Evolutionary conservation across 805 yeast genomes (phyloP), one percentile per base, ranked within the genome.

Genomic region (Ogataea degrootiae): DNA sequence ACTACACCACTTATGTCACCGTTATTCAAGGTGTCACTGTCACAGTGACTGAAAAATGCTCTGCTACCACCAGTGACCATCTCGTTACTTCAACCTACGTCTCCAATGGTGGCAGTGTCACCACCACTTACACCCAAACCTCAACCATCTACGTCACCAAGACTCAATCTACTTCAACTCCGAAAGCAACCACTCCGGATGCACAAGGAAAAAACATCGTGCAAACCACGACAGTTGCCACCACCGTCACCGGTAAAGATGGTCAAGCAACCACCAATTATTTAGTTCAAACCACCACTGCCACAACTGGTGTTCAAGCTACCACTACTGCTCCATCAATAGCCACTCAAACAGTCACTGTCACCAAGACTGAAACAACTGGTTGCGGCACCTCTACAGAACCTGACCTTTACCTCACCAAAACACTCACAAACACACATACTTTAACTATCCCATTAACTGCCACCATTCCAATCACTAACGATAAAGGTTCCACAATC

Each of bases 401-500:
- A 12, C 44, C 49, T n/a, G 53, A 44, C 39, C 42, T 54, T 31
- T 53, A 56, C 6, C 17, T 53, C 8, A 57, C 61, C 7, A 38
- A 48, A 23, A 50, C 54, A 16, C 39, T 56, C 22, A 56, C 59
- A 43, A 17, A 50, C 42, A 57, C 61, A 15, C 41, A 50, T 15
- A 58, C 64, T 21, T 21, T 60, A 31, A 64, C 67, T 15, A 17
- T 65, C 38, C 67, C 71, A 41, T 49, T 66, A 33, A 58, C 62
- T 35, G 63, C 64, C 9, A 61, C 68, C 2, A 50, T 68, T 41
- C 59, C 70, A 14, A 46, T 66, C 44, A 60, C 69, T 16, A 57
- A 62, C 52, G 48, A 53, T 39, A 51, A 57, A 14, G 69, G 70
- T 26, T 57, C 64, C 8, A 51, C 60, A 8, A 36, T 59, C 26